These are phyloP conservation scores for Lepidium aucheri DNA, from an alignment of 345 rosid species.

Conservation along the genomic window DNA sequence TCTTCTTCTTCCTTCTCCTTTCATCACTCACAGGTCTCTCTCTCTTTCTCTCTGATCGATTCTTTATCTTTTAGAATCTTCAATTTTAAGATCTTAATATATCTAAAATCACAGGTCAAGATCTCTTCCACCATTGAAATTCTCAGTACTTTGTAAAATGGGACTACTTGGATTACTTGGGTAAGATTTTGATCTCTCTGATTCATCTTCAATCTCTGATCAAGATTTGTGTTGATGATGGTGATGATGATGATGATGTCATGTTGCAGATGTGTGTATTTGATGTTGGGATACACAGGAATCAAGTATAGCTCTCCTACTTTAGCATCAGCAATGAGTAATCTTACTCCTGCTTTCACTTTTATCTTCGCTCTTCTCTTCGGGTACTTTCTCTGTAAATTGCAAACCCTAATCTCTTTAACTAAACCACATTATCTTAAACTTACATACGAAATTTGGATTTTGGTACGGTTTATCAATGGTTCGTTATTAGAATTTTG, in stretches of 20 bases:
- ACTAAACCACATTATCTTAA: neutral
- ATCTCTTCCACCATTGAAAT: slow-evolving; percentile 23
- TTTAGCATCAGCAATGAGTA: slow-evolving; percentile 50
- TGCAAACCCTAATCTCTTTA: neutral
- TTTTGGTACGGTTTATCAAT: neutral
- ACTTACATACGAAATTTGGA: neutral
- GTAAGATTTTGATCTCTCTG: slow-evolving; percentile 18
- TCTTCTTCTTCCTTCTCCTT: slow-evolving; percentile 39
- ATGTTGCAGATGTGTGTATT: slow-evolving; percentile 28
- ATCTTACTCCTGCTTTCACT: slow-evolving; percentile 52
- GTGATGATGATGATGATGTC: neutral
- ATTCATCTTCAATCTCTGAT: neutral
- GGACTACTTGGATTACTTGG: slow-evolving; percentile 40
- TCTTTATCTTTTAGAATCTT: neutral
- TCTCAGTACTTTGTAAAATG: slow-evolving; percentile 29
- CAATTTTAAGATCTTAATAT: neutral
- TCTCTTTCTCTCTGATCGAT: neutral
- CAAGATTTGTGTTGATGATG: neutral
- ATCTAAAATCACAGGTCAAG: slow-evolving; percentile 17
- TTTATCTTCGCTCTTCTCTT: slow-evolving; percentile 47
- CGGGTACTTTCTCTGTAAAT: slow-evolving; percentile 29
- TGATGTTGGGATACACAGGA: slow-evolving; percentile 36
- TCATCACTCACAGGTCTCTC: slow-evolving; percentile 41
- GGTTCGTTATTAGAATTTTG: neutral
- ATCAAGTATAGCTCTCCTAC: slow-evolving; percentile 50